A percentile compares a stretch with the other conserved stretches of the same genome.
Evolutionary conservation across 768 basidiomycete species (phyloP).

Genomic region (Hemileccinum impolitum): DNA sequence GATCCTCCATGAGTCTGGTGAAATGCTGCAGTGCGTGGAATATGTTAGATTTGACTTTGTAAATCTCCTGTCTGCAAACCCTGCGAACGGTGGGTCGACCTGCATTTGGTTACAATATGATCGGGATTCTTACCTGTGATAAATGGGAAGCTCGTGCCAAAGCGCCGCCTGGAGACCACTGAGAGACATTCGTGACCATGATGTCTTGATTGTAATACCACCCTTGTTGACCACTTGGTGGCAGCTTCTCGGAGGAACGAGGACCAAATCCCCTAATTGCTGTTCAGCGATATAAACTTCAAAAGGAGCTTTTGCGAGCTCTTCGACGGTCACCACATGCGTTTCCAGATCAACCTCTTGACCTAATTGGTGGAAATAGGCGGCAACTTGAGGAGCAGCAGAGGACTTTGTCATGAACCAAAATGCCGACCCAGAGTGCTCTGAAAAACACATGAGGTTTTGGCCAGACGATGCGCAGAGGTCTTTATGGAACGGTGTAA

Average conservation of each 20-base stretch:
- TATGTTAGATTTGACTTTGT: constrained; percentile 67
- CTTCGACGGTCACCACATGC: constrained; percentile 57
- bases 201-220: constrained; percentile 78
- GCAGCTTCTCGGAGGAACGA: constrained; percentile 77
- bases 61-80: constrained; percentile 77
- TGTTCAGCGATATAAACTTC: constrained; percentile 70
- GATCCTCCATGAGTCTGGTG: constrained; percentile 15
- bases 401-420: constrained; percentile 83
- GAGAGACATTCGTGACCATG: constrained; percentile 84
- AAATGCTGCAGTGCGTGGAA: constrained; percentile 48
- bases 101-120: background rate
- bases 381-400: constrained; percentile 49
- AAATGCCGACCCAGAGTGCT: constrained; percentile 66
- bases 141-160: constrained; percentile 74
- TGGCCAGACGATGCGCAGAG: constrained; percentile 82
- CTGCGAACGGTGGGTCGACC: constrained; percentile 34
- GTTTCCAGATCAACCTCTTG: constrained; percentile 66
- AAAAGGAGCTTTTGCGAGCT: constrained; percentile 66
- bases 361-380: constrained; percentile 52
- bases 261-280: constrained; percentile 70
- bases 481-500: constrained; percentile 83
- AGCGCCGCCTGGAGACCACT: constrained; percentile 56
- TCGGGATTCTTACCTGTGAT: constrained; percentile 54
- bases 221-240: constrained; percentile 84
- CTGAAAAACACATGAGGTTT: constrained; percentile 83